phyloP scores from a whole-genome alignment of 352 stramenopile species.

The Pseudoperonospora humuli region DNA sequence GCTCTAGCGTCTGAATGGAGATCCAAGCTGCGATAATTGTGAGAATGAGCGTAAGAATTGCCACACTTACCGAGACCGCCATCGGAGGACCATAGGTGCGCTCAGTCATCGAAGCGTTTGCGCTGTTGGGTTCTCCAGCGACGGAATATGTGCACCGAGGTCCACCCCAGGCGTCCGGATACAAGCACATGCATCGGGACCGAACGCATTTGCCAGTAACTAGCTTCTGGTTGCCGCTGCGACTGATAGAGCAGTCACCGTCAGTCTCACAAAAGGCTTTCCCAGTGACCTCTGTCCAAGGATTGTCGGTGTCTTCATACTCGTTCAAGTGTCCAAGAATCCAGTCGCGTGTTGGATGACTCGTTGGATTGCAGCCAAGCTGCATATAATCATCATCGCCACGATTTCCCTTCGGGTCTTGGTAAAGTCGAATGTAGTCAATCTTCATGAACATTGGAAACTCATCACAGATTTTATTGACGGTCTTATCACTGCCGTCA shows the following conservation, averaged over 20 bases:
- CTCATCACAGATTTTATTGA: slow-evolving; percentile 43
- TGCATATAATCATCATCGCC: slow-evolving; percentile 2
- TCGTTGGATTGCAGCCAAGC: slow-evolving; percentile 40
- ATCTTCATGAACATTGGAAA: slow-evolving; percentile 72
- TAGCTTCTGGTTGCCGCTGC: slow-evolving; percentile 11
- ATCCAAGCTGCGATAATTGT: slow-evolving; percentile 20
- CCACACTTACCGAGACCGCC: slow-evolving; percentile 15
- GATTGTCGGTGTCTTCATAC: slow-evolving; percentile 58
- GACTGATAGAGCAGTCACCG: slow-evolving; percentile 48
- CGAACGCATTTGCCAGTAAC: slow-evolving; percentile 24
- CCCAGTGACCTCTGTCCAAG: slow-evolving; percentile 35
- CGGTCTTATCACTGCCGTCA: slow-evolving; percentile 19
- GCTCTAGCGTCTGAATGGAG: slow-evolving; percentile 12
- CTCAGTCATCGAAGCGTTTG: slow-evolving; percentile 3
- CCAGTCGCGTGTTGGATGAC: slow-evolving; percentile 54
- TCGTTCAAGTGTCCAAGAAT: slow-evolving; percentile 67
- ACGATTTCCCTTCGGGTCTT: slow-evolving; percentile 23
- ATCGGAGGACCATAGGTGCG: slow-evolving; percentile 22
- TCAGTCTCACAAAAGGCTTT: slow-evolving; percentile 43
- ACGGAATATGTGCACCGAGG: slow-evolving; percentile 25
- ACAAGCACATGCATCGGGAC: slow-evolving; percentile 23
- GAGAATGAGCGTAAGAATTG: slow-evolving; percentile 18
- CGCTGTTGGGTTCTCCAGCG: slow-evolving; percentile 3
- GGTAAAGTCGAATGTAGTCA: slow-evolving; percentile 70
- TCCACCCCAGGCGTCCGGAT: slow-evolving; percentile 27